Base-by-base conservation (phyloP, 768 basidiomycete genomes). In the Russula lepida region DNA sequence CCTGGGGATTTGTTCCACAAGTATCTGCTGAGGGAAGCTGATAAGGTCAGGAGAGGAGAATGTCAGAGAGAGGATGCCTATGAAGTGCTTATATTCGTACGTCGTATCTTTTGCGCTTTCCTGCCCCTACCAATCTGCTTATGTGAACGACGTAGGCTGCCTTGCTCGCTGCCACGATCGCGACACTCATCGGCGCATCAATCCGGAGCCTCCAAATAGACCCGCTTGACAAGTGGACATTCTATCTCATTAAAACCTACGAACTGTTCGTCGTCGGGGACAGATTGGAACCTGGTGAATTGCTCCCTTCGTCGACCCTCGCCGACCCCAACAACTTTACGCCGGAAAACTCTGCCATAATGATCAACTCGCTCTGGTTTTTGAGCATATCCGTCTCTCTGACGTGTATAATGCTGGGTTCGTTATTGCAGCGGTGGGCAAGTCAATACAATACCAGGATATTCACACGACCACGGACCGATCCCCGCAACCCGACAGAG, bases 401-500 rank as follows among this genome's bases (percentile, higher is more conserved):
- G 49, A 46, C 55, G 2, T 56, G 50, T 0, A 62, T 62, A 11
- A 19, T 62, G 50, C 27, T 62, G 50, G 49, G 50, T 0, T 62
- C 55, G 49, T 46, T 54, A 12, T 21, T 32, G 21, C 49, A 51
- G 27, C 41, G 55, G 39, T 62, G 55, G 60, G 49, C 49, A 1
- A 23, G 12, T 30, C 49, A 35, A 19, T 52, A 28, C 15, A 35
- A 23, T 58, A 15, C 52, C 37, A 32, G 1, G 2, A 6, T 54
- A 11, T 12, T 54, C 47, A 30, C 69, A 69, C 44, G 69, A 71
- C 23, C 64, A 70, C 28, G 72, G 75, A 1, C 60, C 57, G n/a
- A 30, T 23, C 56, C 21, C 19, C 56, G 21, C 27, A 75, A 55
- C 59, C 73, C 74, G 19, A 75, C 76, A 2, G 69, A 75, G 21